Evolutionary conservation across 345 rosid species (phyloP), one percentile per base, ranked within the genome.

Genomic region (Boechera retrofracta): DNA sequence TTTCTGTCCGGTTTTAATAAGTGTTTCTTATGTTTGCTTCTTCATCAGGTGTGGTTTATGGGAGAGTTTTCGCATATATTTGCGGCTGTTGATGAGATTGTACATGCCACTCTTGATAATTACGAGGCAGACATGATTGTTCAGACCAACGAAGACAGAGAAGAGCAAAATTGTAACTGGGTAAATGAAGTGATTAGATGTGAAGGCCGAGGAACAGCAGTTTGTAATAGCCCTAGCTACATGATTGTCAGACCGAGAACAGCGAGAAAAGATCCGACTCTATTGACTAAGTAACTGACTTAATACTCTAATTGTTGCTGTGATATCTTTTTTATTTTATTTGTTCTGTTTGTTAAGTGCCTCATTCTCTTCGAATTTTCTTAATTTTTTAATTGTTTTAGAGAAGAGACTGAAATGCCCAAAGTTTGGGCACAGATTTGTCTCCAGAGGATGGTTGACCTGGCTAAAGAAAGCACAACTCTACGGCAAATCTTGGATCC

Each of bases 381-480:
- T 60, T 33, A 6, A 16, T 12, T 71, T 32, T 76, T 69, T 33
- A 26, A 35, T 67, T 78, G 74, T 55, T 83, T 15, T 58, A 95
- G 99, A 68, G 98, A 95, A 83, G 98, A 92, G 87, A 71, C 75
- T n/a, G 96, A 91, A 82, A 85, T 86, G 56, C 96, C 98, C 12
- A 91, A 86, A 78, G 85, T 89, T 61, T 95, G 98, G 99, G 93
- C 98, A 64, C 97, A 82, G 80, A 89, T 95, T 69, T 92, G 99
- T 78, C 78, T 95, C 52, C 99, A 95, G 81, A 86, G 89, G 82
- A 79, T 95, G 93, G 91, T 86, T 80, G 98, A 95, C 73, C 76
- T 95, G 66, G 96, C 94, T 70, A 87, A 89, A 82, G 99, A 95
- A 84, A 88, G 89, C 57, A 83, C 91, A 71, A 89, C 97, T 42